Evolutionary conservation across 768 basidiomycete species (phyloP), one percentile per base, ranked within the genome.

Genomic region (Neoboletus magnificus): DNA sequence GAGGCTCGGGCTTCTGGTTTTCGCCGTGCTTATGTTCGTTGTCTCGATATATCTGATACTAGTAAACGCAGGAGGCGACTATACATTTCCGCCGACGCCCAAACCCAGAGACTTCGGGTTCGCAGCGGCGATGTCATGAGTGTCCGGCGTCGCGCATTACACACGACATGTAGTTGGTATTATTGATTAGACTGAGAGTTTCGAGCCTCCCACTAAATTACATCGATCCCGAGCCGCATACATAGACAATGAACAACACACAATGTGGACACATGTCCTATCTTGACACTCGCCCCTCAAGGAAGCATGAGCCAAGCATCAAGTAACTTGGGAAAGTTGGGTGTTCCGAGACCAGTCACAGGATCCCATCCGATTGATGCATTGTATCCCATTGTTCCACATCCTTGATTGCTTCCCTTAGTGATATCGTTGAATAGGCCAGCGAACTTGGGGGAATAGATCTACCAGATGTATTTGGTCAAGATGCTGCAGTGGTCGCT

Each of bases 321-420:
- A 36, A 79, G 64, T 52, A 87, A 67, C 54, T 76, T 77, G 45
- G 73, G 62, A 66, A 84, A 87, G 61, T 85, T 78, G 27, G 68
- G 71, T 8, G 71, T 73, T 15, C 73, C 71, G 1, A 70, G 56
- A n/a, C 73, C 73, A 1, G 71, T 73, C 47, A 74, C 71, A n/a
- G 72, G 72, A 43, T 70, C 67, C 65, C 65, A 70, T 2, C 70
- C 67, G 3, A 20, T 12, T 2, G 62, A 59, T 12, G 69, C 64
- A 20, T 53, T 62, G 56, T 53, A 73, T 10, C 71, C 71, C 1
- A 37, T 40, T 3, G 71, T 71, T n/a, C 65, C 64, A 5, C 71
- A 71, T 6, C 69, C 66, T 0, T 70, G 68, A 37, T 69, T 67
- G 50, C 46, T 16, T 12, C 66, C 61, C 33, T 8, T 54, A 1